Conservation (phyloP, 108 stramenopile species). For the Parietichytrium sp. region DNA sequence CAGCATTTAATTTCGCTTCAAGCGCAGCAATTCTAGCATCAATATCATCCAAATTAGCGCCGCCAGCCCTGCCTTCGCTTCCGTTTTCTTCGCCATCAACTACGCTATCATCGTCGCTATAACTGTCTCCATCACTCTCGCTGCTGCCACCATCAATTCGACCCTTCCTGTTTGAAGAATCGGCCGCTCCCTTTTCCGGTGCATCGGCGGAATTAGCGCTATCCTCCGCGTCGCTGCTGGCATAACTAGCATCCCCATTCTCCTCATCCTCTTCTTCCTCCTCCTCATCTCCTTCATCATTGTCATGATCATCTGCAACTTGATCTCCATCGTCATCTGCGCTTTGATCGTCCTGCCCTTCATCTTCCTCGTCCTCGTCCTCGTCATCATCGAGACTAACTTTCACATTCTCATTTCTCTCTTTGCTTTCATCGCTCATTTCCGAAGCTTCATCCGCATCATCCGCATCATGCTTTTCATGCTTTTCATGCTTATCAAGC, state of each 20-base stretch:
- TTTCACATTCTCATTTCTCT: background rate
- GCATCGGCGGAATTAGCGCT: too few relatives aligned
- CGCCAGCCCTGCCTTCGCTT: background rate
- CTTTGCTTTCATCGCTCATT: background rate
- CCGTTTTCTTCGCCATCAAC: conserved; percentile 6
- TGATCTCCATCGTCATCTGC: conserved; percentile 24
- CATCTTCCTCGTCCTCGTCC: background rate
- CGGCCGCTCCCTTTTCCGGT: background rate
- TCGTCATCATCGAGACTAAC: background rate
- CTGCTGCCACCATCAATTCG: background rate
- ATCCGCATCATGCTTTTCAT: background rate
- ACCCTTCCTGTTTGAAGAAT: background rate
- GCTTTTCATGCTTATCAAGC: too few relatives aligned
- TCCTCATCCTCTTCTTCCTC: conserved; percentile 17
- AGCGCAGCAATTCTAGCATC: background rate
- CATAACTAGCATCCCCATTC: background rate
- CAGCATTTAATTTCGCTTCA: background rate
- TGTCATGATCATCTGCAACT: conserved; percentile 4
- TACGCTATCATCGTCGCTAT: background rate
- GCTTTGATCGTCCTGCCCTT: background rate
- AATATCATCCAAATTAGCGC: background rate
- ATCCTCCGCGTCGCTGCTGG: background rate
- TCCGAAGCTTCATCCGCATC: background rate
- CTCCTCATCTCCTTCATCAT: background rate
- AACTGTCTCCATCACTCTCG: background rate